A percentile compares a stretch with the other conserved stretches of the same genome.
These are phyloP conservation scores for Alopecurus myosuroides DNA, from an alignment of 176 grass and related monocot species.

Conservation along the genomic window DNA sequence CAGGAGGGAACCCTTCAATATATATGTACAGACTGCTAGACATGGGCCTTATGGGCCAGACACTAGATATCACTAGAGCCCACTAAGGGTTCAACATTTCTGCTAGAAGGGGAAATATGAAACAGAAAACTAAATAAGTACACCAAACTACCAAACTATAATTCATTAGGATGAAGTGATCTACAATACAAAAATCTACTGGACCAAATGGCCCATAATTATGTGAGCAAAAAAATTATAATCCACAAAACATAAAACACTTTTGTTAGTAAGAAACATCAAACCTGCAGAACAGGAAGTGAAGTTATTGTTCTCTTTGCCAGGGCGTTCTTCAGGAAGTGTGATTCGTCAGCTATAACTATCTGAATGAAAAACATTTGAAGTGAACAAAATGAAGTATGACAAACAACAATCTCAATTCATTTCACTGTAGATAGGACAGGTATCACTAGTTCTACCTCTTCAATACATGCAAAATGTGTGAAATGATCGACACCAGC, in stretches of 20 bases:
- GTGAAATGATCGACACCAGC: not conserved
- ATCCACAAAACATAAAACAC: not conserved
- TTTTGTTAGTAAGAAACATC: conserved; percentile 19
- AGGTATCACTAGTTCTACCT: not conserved
- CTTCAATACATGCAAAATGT: not conserved
- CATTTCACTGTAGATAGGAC: conserved; percentile 3
- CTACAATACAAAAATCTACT: conserved; percentile 5
- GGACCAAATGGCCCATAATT: not conserved
- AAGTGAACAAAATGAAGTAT: conserved; percentile 5
- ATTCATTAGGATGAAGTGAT: not conserved
- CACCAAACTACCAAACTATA: not conserved
- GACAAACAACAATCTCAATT: not conserved
- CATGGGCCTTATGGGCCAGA: not conserved
- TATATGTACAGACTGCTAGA: not conserved
- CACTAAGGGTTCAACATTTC: not conserved
- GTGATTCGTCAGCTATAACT: conserved; percentile 96
- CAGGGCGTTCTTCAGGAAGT: conserved; percentile 88
- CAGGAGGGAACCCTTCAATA: not conserved
- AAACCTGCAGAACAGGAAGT: conserved; percentile 84
- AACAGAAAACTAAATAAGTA: conserved; percentile 2
- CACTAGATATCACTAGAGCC: not conserved
- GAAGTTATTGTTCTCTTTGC: conserved; percentile 78
- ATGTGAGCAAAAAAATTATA: not conserved
- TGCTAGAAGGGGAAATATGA: not conserved
- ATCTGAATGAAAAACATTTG: conserved; percentile 54